Percentiles rank a stretch among this genome's conserved stretches.
These are phyloP conservation scores for Neonectria faginata DNA, from an alignment of 2,329 filamentous ascomycete species.

Conservation along the genomic window DNA sequence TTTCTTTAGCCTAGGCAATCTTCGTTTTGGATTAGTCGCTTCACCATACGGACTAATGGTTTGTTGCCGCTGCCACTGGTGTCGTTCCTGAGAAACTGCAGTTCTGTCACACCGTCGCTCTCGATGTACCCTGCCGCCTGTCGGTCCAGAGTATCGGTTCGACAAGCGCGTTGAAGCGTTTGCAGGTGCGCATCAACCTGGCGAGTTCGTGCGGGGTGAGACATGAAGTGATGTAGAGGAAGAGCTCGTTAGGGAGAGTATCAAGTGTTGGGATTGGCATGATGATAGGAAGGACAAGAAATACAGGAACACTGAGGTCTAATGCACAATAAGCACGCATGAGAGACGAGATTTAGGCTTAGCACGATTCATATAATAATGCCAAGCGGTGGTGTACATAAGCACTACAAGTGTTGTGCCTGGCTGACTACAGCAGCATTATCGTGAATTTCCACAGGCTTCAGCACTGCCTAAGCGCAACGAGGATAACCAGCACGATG, in stretches of 20 bases:
- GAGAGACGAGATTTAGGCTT: not conserved
- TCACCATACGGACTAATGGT: not conserved
- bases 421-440: too few relatives aligned
- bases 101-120: not conserved
- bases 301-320: not conserved
- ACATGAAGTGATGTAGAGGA: constrained; percentile 5
- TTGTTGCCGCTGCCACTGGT: not conserved
- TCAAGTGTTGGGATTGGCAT: not conserved
- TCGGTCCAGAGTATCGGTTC: constrained; percentile 32
- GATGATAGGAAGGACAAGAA: not conserved
- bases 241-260: constrained; percentile 16
- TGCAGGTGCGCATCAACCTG: constrained; percentile 15
- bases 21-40: not conserved
- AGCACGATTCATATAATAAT: not conserved
- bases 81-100: not conserved
- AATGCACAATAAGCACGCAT: not conserved
- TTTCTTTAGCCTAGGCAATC: not conserved
- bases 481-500: too few relatives aligned
- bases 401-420: not conserved
- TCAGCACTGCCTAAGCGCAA: too few relatives aligned
- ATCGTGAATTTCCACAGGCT: too few relatives aligned
- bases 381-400: not conserved
- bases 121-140: not conserved
- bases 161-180: not conserved
- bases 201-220: not conserved